These are phyloP conservation scores for Tolypocladium paradoxum DNA, from an alignment of 2,329 filamentous ascomycete species.

Conservation along the genomic window DNA sequence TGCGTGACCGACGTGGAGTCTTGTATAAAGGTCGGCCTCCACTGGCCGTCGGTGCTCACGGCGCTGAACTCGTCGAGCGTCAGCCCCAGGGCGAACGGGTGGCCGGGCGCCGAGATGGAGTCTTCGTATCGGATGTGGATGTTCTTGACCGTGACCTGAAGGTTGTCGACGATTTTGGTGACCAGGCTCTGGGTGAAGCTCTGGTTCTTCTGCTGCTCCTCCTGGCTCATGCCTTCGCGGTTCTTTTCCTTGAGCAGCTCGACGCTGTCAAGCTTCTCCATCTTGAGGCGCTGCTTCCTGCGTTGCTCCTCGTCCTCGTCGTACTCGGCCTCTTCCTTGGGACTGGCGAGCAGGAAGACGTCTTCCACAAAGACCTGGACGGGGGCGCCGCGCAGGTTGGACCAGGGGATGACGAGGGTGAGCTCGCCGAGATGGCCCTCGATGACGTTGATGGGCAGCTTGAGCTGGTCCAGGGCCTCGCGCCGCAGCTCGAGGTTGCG, in stretches of 20 bases:
- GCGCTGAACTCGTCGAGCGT: conserved; percentile 96
- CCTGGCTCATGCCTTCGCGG: conserved; percentile 83
- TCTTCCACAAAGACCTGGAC: conserved; percentile 94
- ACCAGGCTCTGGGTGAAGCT: conserved; percentile 93
- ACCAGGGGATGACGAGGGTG: conserved; percentile 92
- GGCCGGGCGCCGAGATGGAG: conserved; percentile 85
- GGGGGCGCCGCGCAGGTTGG: conserved; percentile 86
- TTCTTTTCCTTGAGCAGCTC: conserved; percentile 88
- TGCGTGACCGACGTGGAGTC: conserved; percentile 74
- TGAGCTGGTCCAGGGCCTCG: conserved; percentile 94
- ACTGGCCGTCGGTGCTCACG: conserved; percentile 87
- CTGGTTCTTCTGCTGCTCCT: conserved; percentile 95
- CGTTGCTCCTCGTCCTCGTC: conserved; percentile 86
- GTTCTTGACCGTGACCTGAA: conserved; percentile 96
- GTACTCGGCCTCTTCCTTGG: conserved; percentile 90
- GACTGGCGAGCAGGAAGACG: conserved; percentile 89
- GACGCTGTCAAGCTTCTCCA: conserved; percentile 95
- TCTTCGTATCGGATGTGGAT: conserved; percentile 98
- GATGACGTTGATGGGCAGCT: conserved; percentile 90
- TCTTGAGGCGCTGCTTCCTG: conserved; percentile 83
- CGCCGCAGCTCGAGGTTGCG: conserved; percentile 83
- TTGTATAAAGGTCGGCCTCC: conserved; percentile 94
- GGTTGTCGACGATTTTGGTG: conserved; percentile 95
- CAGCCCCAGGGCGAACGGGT: conserved; percentile 86
- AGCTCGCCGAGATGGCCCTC: conserved; percentile 90